Conservation (phyloP, 2,329 filamentous ascomycete species). For the Coniosporium uncinatum region DNA sequence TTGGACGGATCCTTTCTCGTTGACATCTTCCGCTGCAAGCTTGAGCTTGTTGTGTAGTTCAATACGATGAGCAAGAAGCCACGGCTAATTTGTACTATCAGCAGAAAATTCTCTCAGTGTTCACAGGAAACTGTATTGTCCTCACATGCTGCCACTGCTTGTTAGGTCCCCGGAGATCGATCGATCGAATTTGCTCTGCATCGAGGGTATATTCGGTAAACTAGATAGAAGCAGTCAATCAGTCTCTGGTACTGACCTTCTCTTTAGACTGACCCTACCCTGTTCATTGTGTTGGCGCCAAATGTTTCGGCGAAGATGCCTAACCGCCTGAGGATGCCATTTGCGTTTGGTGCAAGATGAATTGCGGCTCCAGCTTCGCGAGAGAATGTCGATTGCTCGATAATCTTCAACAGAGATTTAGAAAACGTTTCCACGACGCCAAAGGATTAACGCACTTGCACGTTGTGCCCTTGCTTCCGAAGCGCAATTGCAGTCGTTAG, state of each 20-base stretch:
- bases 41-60: conserved; percentile 48
- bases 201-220: background rate
- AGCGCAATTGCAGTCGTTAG: conserved; percentile 46
- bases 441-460: conserved; percentile 17
- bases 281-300: conserved; percentile 25
- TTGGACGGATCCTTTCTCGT: conserved; percentile 24
- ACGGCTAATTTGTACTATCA: too few species aligned
- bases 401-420: conserved; percentile 30
- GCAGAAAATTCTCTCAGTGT: too few species aligned
- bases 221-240: background rate
- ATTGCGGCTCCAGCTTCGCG: conserved; percentile 55
- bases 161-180: too few species aligned
- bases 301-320: conserved; percentile 32
- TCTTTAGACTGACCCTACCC: too few species aligned
- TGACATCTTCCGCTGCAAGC: conserved; percentile 31
- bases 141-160: too few species aligned
- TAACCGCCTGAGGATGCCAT: conserved; percentile 45
- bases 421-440: background rate
- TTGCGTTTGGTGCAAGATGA: conserved; percentile 57
- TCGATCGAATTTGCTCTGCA: too few species aligned
- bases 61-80: conserved; percentile 49
- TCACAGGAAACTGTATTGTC: too few species aligned
- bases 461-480: conserved; percentile 44
- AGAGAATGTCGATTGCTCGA: conserved; percentile 50
- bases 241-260: too few species aligned